Percentiles rank a stretch among this genome's conserved stretches.
phyloP scores from a whole-genome alignment of 192 early-diverging fungal genomes.

The Linnemannia schmuckeri region DNA sequence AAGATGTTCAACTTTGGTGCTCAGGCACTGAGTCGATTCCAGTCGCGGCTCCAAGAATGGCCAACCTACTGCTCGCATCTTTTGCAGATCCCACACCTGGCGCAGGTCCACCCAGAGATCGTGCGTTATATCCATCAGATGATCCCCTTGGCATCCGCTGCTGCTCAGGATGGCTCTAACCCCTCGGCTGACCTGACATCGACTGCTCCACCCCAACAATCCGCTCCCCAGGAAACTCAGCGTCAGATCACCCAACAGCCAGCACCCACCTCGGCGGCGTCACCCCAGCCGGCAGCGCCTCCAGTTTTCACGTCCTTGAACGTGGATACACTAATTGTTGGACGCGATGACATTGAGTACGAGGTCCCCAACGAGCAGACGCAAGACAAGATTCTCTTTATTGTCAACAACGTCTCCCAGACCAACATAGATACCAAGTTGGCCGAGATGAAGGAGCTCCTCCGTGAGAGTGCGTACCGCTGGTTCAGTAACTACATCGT shows the following conservation, averaged over 20 bases:
- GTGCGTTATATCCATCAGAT: constrained; percentile 71
- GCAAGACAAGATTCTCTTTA: constrained; percentile 95
- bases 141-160: constrained; percentile 41
- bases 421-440: constrained; percentile 88
- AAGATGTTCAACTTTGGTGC: constrained; percentile 94
- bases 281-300: constrained; percentile 44
- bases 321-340: constrained; percentile 66
- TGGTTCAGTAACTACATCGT: constrained; percentile 98
- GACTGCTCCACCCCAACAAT: constrained; percentile 31
- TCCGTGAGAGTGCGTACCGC: constrained; percentile 72
- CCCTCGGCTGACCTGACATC: constrained; percentile 40
- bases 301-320: constrained; percentile 75
- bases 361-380: constrained; percentile 56
- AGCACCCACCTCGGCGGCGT: constrained; percentile 1
- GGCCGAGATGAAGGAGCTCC: constrained; percentile 80
- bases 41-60: constrained; percentile 87
- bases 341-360: constrained; percentile 60
- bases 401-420: constrained; percentile 94
- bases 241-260: constrained; percentile 14
- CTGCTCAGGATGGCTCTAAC: constrained; percentile 41
- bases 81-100: constrained; percentile 86
- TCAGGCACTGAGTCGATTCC: constrained; percentile 87
- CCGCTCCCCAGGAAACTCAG: constrained; percentile 18
- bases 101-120: constrained; percentile 82
- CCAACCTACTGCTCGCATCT: constrained; percentile 89